Conservation (phyloP, 441 rosid species). For the Metrosideros polymorpha region DNA sequence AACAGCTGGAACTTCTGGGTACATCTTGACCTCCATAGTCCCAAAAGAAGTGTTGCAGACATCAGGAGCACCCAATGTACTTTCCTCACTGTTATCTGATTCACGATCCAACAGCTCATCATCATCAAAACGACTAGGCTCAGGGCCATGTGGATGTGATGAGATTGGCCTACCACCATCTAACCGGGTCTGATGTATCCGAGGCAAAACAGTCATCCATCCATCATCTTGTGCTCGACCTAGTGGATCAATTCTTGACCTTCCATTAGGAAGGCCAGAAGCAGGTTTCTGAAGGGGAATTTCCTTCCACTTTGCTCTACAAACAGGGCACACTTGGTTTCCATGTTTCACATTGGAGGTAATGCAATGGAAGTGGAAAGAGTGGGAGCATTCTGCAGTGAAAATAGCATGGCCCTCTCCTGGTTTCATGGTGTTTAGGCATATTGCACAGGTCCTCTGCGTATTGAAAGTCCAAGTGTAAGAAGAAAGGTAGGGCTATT, state of each 20-base stretch:
- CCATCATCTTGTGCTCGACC: constrained; percentile 28
- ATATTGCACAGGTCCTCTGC: constrained; percentile 63
- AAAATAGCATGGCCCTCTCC: constrained; percentile 73
- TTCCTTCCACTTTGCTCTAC: constrained; percentile 69
- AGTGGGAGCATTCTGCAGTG: constrained; percentile 72
- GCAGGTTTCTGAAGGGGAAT: constrained; percentile 41
- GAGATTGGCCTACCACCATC: constrained; percentile 26
- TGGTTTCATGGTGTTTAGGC: constrained; percentile 43
- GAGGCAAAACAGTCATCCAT: constrained; percentile 26
- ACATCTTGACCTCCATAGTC: constrained; percentile 35
- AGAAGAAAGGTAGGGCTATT: not conserved
- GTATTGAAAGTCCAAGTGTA: constrained; percentile 1
- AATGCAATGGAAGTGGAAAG: constrained; percentile 73
- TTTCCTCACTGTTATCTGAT: constrained; percentile 11
- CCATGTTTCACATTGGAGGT: constrained; percentile 64
- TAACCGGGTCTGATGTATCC: constrained; percentile 27
- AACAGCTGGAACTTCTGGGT: constrained; percentile 48
- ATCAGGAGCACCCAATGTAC: not conserved
- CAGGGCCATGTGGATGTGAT: constrained; percentile 22
- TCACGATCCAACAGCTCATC: constrained; percentile 39
- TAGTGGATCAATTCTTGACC: constrained; percentile 17
- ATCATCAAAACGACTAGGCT: constrained; percentile 47
- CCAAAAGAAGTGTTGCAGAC: constrained; percentile 11
- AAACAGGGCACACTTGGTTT: constrained; percentile 63
- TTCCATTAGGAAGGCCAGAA: constrained; percentile 15